Base-by-base conservation (phyloP, 208 protist species). In the Phytomonas francai region DNA sequence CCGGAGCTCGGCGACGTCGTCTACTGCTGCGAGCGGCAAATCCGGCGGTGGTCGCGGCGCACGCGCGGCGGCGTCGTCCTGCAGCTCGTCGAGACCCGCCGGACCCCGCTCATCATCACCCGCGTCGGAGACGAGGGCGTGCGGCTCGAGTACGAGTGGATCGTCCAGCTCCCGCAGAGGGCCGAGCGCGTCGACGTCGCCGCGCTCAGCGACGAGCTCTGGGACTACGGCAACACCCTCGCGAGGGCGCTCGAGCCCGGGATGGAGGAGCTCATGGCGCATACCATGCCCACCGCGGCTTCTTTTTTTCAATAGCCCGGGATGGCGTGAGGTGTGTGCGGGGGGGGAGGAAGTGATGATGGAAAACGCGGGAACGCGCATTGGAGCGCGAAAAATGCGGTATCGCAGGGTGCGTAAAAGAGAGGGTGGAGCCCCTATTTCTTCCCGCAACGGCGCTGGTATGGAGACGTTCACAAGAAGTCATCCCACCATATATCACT, bases 51-150 rank as follows among this genome's bases (percentile, higher is more conserved):
- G 91, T 71, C 74, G 28, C 86, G 78, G 73, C 71, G 74, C 14
- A 86, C 80, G 6, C 64, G 61, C 31, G 71, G 71, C 0, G 84
- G 85, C 0, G 84, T 84, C 14, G 88, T 78, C 45, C 76, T 89
- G 65, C 80, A 83, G 71, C 81, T 96, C 16, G 88, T 96, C 19
- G 88, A 96, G 67, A 96, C 91, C 16, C 83, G 83, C 14, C 91
- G 91, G 56, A 96, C 91, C 16, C 91, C 91, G 54, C 81, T 96
- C n/a, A 93, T 96, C 65, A 93, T 94, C 74, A 87, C 86, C 39
- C 79, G 80, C 9, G 78, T 78, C 4, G 88, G 91, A 0, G 88
- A 94, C 36, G 88, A 96, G 59, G 91, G 91, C 5, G 74, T 87
- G 67, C 82, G 88, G 1, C 78, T 96, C 7, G 88, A 96, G 81